These are phyloP conservation scores for Nothomitra cinnamomea DNA, from an alignment of 2,329 filamentous ascomycete species.

Conservation along the genomic window DNA sequence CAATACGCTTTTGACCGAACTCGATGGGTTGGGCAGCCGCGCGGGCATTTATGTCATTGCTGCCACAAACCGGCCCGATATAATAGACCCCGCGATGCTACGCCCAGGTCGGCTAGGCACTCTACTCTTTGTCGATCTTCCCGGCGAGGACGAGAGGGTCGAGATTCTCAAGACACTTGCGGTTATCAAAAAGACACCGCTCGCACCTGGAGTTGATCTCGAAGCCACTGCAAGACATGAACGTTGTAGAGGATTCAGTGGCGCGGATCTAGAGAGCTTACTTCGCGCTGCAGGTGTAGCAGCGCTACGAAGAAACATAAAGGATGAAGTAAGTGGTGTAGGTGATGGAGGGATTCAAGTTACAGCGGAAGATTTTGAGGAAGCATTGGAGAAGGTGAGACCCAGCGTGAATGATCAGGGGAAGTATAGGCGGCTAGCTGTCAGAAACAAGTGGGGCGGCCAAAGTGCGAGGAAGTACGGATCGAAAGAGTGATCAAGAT, in stretches of 20 bases:
- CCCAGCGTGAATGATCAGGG: constrained; percentile 18
- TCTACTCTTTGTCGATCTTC: constrained; percentile 77
- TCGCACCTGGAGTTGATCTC: constrained; percentile 26
- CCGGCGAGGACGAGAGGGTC: constrained; percentile 58
- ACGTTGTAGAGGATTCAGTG: constrained; percentile 65
- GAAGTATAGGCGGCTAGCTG: background rate
- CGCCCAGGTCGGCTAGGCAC: constrained; percentile 79
- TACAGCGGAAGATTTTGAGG: constrained; percentile 24
- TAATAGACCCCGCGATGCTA: constrained; percentile 91
- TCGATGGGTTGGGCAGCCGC: constrained; percentile 69
- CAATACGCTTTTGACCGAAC: constrained; percentile 84
- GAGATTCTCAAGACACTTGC: constrained; percentile 63
- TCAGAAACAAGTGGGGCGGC: background rate
- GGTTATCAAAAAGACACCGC: constrained; percentile 31
- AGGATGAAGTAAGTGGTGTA: constrained; percentile 20
- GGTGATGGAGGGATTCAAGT: background rate
- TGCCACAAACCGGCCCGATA: constrained; percentile 87
- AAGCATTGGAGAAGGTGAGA: constrained; percentile 25
- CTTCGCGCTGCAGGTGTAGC: constrained; percentile 40
- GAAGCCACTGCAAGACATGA: constrained; percentile 47
- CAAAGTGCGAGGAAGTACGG: background rate
- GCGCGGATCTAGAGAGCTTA: constrained; percentile 44
- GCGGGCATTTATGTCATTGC: constrained; percentile 86
- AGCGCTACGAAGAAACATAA: constrained; percentile 31
- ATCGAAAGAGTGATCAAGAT: background rate